phyloP scores from a whole-genome alignment of 2,329 filamentous ascomycete species.

The Epichloe brachyelytri region DNA sequence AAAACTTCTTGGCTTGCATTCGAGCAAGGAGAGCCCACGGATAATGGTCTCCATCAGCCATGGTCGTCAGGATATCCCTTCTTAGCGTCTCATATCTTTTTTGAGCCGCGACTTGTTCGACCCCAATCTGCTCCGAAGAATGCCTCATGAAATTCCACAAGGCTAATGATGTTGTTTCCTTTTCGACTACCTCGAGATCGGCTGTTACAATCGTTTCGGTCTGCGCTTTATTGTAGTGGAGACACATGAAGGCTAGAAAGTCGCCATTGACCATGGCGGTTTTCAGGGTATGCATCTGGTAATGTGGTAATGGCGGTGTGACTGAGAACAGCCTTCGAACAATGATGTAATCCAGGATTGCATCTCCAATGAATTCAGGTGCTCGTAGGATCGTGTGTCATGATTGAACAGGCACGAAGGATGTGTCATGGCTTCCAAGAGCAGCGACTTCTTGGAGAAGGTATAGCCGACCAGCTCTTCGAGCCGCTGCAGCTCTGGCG shows the following conservation, averaged over 20 bases:
- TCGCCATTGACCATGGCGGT: constrained; percentile 68
- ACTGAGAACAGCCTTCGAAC: constrained; percentile 44
- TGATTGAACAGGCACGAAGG: constrained; percentile 41
- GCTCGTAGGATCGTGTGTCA: constrained; percentile 38
- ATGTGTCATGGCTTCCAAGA: constrained; percentile 74
- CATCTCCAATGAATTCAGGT: constrained; percentile 79
- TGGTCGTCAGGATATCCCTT: constrained; percentile 31
- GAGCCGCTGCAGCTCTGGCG: constrained; percentile 33
- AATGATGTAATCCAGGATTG: constrained; percentile 68
- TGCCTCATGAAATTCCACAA: constrained; percentile 63
- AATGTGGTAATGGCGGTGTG: constrained; percentile 28
- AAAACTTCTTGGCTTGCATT: constrained; percentile 60
- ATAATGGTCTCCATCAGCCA: constrained; percentile 42
- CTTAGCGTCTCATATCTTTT: constrained; percentile 36
- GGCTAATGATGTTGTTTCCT: constrained; percentile 19
- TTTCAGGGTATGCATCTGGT: constrained; percentile 63
- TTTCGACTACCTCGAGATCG: constrained; percentile 9
- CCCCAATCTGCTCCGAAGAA: constrained; percentile 31
- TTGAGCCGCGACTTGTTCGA: constrained; percentile 30
- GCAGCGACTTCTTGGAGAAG: constrained; percentile 54
- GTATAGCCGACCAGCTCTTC: constrained; percentile 58
- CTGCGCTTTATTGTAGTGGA: constrained; percentile 28
- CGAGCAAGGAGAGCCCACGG: constrained; percentile 65
- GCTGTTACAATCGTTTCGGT: constrained; percentile 11
- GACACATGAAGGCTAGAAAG: constrained; percentile 64